These are phyloP conservation scores for Ceratorhiza oryzae-sativae DNA, from an alignment of 1,284 basidiomycete genomes.

Conservation along the genomic window DNA sequence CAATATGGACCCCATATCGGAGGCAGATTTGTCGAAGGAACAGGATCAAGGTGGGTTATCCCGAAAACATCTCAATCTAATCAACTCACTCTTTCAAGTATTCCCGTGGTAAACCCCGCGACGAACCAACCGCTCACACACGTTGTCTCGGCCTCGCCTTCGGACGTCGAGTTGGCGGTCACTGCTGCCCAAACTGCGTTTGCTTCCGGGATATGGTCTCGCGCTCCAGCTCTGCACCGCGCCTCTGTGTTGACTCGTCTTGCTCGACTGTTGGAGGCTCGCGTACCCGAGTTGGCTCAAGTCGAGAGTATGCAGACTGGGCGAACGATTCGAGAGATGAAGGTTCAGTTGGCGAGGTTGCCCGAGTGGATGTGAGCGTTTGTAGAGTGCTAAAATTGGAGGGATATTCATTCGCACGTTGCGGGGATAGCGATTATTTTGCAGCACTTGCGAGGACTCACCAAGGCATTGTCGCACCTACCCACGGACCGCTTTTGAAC, in stretches of 20 bases:
- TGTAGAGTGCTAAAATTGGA: too few species aligned
- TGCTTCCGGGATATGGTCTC: slow-evolving; percentile 73
- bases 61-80: too few species aligned
- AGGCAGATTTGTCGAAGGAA: slow-evolving; percentile 38
- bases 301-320: slow-evolving; percentile 66
- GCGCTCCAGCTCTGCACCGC: slow-evolving; percentile 61
- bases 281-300: slow-evolving; percentile 64
- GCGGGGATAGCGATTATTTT: slow-evolving; percentile 68
- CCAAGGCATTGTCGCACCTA: slow-evolving; percentile 74
- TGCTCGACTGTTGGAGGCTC: slow-evolving; percentile 65
- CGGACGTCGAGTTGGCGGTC: slow-evolving; percentile 63
- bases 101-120: slow-evolving; percentile 69
- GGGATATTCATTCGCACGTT: too few species aligned
- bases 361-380: slow-evolving; percentile 86
- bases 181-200: slow-evolving; percentile 64
- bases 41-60: slow-evolving; percentile 27
- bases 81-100: slow-evolving; percentile 46
- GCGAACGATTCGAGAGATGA: slow-evolving; percentile 78
- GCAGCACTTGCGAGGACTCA: slow-evolving; percentile 73
- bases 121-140: slow-evolving; percentile 60
- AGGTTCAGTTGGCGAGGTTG: slow-evolving; percentile 70
- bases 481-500: slow-evolving; percentile 77
- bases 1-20: slow-evolving; percentile 41
- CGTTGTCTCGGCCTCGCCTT: slow-evolving; percentile 54
- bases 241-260: slow-evolving; percentile 70